These are phyloP conservation scores for Psidium guajava DNA, from an alignment of 345 rosid genomes.

Conservation along the genomic window DNA sequence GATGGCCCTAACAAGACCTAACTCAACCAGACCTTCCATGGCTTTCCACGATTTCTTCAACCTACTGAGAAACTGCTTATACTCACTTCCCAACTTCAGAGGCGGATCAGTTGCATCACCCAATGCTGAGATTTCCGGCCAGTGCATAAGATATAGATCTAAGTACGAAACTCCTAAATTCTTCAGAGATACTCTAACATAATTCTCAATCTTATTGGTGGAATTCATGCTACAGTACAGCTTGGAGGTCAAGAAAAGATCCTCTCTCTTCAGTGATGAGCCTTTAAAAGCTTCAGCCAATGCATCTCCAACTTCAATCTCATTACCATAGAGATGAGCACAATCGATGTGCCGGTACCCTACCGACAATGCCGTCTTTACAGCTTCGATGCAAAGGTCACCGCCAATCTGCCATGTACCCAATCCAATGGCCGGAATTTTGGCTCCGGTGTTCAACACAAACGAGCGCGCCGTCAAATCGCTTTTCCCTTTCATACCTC, in stretches of 20 bases:
- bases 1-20: conserved; percentile 42
- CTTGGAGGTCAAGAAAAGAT: conserved; percentile 48
- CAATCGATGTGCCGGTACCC: conserved; percentile 59
- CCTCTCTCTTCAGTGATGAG: conserved; percentile 32
- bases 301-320: conserved; percentile 51
- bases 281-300: conserved; percentile 31
- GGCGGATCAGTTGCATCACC: conserved; percentile 68
- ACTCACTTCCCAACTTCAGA: conserved; percentile 39
- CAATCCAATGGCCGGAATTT: conserved; percentile 49
- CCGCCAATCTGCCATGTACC: conserved; percentile 66
- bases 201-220: conserved; percentile 52
- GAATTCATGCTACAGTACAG: conserved; percentile 57
- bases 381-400: conserved; percentile 44
- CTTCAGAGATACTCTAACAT: conserved; percentile 47
- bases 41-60: conserved; percentile 57
- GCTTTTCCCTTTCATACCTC: conserved; percentile 33
- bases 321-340: conserved; percentile 57
- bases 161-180: conserved; percentile 46
- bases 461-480: conserved; percentile 23
- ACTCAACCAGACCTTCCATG: conserved; percentile 44
- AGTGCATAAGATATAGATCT: conserved; percentile 60
- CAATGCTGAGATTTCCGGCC: conserved; percentile 51
- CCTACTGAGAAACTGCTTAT: conserved; percentile 42
- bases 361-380: conserved; percentile 39
- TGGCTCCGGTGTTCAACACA: conserved; percentile 46